Conservation (phyloP, 2,329 filamentous ascomycete species). For the Botrytis cinerea region DNA sequence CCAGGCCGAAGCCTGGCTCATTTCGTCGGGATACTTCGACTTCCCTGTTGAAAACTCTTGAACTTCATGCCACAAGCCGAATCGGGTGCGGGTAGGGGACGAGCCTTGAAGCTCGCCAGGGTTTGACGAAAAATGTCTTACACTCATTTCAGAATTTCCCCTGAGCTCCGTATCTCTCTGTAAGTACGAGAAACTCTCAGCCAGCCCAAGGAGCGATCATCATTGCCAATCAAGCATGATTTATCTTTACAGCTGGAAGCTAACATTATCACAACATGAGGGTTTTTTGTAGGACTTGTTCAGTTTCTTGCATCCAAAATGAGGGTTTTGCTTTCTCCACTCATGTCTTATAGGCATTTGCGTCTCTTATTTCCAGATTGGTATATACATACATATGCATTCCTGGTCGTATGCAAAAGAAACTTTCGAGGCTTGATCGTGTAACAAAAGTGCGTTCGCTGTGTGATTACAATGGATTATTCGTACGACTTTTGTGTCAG, state of each 20-base stretch:
- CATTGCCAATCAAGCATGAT: neutral
- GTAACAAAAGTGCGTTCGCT: neutral
- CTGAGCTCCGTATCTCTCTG: neutral
- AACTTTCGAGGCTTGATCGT: neutral
- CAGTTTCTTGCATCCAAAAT: neutral
- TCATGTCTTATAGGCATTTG: neutral
- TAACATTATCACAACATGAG: neutral
- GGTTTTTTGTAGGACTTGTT: neutral
- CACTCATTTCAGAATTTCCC: neutral
- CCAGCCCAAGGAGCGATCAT: neutral
- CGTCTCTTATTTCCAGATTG: neutral
- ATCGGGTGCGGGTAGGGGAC: neutral
- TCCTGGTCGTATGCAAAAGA: neutral
- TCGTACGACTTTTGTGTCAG: neutral
- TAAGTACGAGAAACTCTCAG: slow-evolving; percentile 1
- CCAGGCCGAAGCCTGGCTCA: neutral
- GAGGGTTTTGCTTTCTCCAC: neutral
- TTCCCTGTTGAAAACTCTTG: slow-evolving; percentile 1
- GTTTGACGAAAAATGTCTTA: slow-evolving; percentile 17
- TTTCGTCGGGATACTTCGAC: slow-evolving; percentile 7
- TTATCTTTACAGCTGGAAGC: neutral
- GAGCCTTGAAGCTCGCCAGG: neutral
- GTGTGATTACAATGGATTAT: neutral
- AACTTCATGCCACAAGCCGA: neutral
- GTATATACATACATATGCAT: neutral